Conservation (phyloP, 148 eudicot genomes). For the Nepenthes gracilis region DNA sequence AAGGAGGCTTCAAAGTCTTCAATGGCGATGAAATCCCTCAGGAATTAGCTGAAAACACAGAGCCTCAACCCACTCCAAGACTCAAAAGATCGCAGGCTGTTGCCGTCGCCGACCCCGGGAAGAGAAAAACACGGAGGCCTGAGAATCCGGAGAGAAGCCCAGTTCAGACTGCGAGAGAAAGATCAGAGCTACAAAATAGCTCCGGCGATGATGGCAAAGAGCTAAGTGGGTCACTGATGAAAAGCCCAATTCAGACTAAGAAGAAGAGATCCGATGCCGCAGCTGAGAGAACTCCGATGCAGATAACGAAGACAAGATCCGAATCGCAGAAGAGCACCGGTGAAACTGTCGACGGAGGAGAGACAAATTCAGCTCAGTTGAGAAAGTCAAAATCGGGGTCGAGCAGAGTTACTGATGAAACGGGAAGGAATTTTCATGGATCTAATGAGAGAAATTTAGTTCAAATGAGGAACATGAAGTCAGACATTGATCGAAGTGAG, state of each 20-base stretch:
- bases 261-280: slow-evolving; percentile 22
- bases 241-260: slow-evolving; percentile 16
- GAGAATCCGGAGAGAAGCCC: slow-evolving; percentile 22
- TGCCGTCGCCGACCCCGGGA: slow-evolving; percentile 13
- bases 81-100: neutral
- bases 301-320: slow-evolving; percentile 17
- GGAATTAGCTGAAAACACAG: slow-evolving; percentile 13
- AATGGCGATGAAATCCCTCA: slow-evolving; percentile 15
- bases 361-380: slow-evolving; percentile 12
- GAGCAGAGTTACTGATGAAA: slow-evolving; percentile 4
- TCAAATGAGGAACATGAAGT: slow-evolving; percentile 10
- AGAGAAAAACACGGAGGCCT: slow-evolving; percentile 51
- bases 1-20: slow-evolving; percentile 40
- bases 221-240: neutral
- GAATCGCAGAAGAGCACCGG: slow-evolving; percentile 4
- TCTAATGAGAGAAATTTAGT: slow-evolving; percentile 2
- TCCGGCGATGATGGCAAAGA: slow-evolving; percentile 17
- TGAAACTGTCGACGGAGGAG: slow-evolving; percentile 6
- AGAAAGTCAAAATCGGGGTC: slow-evolving; percentile 24
- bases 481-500: neutral
- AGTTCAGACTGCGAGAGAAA: slow-evolving; percentile 23
- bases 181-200: slow-evolving; percentile 22
- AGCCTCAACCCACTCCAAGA: neutral
- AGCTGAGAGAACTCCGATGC: slow-evolving; percentile 11
- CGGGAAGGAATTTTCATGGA: slow-evolving; percentile 1